A percentile compares a stretch with the other conserved stretches of the same genome.
phyloP scores from a whole-genome alignment of 805 yeast species.

The Ascoidea rubescens region DNA sequence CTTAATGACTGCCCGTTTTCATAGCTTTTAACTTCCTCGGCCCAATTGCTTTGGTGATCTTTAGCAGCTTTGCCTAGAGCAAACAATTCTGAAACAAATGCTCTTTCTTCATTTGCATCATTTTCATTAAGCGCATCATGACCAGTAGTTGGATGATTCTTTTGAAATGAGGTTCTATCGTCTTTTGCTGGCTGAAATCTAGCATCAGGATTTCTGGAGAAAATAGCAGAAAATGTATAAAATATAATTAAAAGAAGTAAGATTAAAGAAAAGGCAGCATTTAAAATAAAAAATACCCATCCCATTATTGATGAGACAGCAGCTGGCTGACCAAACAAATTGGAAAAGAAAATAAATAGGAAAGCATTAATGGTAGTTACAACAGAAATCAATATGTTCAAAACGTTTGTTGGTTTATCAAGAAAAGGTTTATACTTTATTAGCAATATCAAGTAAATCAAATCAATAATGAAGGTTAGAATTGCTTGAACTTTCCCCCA shows the following conservation, averaged over 20 bases:
- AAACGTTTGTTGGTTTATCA: slow-evolving; percentile 69
- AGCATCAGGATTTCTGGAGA: slow-evolving; percentile 79
- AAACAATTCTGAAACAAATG: slow-evolving; percentile 35
- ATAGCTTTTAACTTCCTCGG: slow-evolving; percentile 32
- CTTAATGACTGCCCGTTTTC: slow-evolving; percentile 4
- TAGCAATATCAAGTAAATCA: slow-evolving; percentile 50
- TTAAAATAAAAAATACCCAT: slow-evolving; percentile 75
- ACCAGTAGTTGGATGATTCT: slow-evolving; percentile 16
- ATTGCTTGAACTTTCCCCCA: slow-evolving; percentile 76
- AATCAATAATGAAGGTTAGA: slow-evolving; percentile 62
- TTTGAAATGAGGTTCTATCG: slow-evolving; percentile 85
- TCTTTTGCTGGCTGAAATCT: slow-evolving; percentile 82
- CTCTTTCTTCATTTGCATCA: slow-evolving; percentile 3
- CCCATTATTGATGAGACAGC: slow-evolving; percentile 81
- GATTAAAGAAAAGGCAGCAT: slow-evolving; percentile 77
- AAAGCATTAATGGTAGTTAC: slow-evolving; percentile 71
- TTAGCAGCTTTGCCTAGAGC: slow-evolving; percentile 77
- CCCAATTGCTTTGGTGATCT: slow-evolving; percentile 69
- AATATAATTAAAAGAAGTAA: slow-evolving; percentile 58
- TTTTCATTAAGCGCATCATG: slow-evolving; percentile 19
- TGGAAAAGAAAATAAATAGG: slow-evolving; percentile 75
- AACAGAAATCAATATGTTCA: slow-evolving; percentile 58
- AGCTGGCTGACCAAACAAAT: slow-evolving; percentile 68
- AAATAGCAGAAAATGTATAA: slow-evolving; percentile 44
- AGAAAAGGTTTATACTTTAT: slow-evolving; percentile 61